A percentile compares a stretch with the other conserved stretches of the same genome.
phyloP scores from a whole-genome alignment of 805 yeast genomes.

The Teunomyces aglyptinius region DNA sequence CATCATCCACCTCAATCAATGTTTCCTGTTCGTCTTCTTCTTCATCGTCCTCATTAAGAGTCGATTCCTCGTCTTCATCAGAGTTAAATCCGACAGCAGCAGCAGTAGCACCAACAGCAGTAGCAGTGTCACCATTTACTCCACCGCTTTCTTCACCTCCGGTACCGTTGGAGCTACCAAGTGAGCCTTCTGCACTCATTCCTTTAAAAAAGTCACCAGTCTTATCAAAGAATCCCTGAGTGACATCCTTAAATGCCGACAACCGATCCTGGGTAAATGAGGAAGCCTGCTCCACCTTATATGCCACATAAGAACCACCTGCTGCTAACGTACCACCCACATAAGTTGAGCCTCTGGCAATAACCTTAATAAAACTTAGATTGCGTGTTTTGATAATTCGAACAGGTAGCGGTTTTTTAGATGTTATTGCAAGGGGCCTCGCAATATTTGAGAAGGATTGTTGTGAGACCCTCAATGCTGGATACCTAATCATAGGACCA shows the following conservation, averaged over 20 bases:
- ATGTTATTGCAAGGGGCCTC: not conserved
- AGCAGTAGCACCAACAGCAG: conserved; percentile 50
- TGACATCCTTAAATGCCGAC: conserved; percentile 58
- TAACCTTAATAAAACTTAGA: conserved; percentile 44
- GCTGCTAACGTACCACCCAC: conserved; percentile 92
- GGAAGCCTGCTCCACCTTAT: conserved; percentile 87
- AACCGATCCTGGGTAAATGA: conserved; percentile 67
- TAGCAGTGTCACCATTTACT: conserved; percentile 29
- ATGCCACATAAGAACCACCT: conserved; percentile 88
- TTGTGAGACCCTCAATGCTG: conserved; percentile 2
- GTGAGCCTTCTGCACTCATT: conserved; percentile 16
- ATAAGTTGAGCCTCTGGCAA: conserved; percentile 60
- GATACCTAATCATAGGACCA: not conserved
- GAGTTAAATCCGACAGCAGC: conserved; percentile 50
- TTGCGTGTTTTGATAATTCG: conserved; percentile 18
- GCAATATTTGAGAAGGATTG: not conserved
- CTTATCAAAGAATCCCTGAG: conserved; percentile 52
- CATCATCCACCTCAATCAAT: conserved; percentile 43
- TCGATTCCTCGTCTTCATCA: conserved; percentile 22
- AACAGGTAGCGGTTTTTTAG: not conserved
- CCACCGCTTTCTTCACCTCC: conserved; percentile 28
- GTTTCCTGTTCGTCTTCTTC: conserved; percentile 50
- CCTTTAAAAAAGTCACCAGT: conserved; percentile 44
- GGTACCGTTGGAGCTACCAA: conserved; percentile 16
- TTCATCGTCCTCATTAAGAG: conserved; percentile 30